Conservation (phyloP, 345 rosid genomes). For the Murraya paniculata region DNA sequence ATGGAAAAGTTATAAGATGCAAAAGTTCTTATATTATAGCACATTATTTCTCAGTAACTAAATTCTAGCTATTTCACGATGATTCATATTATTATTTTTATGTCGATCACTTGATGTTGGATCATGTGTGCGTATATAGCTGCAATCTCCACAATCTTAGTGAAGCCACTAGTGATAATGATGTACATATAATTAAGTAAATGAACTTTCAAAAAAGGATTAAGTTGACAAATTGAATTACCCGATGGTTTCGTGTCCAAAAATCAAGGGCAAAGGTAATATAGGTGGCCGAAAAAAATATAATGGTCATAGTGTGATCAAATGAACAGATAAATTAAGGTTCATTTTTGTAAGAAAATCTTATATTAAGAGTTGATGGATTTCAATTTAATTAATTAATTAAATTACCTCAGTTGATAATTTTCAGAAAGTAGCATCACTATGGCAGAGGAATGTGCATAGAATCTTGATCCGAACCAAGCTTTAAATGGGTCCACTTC, state of each 20-base stretch:
- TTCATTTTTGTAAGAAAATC: neutral
- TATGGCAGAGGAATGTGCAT: constrained; percentile 71
- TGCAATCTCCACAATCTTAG: too few relatives aligned
- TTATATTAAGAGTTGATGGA: neutral
- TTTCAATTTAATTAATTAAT: constrained; percentile 18
- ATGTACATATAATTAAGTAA: too few relatives aligned
- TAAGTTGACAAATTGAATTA: too few relatives aligned
- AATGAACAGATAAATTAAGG: neutral
- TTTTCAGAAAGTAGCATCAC: constrained; percentile 55
- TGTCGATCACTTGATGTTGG: too few relatives aligned
- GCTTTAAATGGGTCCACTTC: constrained; percentile 66
- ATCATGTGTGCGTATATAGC: neutral
- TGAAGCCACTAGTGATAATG: too few relatives aligned
- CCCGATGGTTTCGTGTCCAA: constrained; percentile 86
- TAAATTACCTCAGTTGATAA: constrained; percentile 27
- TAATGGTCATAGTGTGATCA: neutral
- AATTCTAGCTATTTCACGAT: constrained; percentile 16
- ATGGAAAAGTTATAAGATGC: neutral
- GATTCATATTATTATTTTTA: too few relatives aligned
- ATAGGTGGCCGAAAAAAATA: constrained; percentile 37
- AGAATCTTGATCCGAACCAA: constrained; percentile 63
- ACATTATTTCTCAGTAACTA: too few relatives aligned
- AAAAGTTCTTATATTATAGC: too few relatives aligned
- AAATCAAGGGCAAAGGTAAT: constrained; percentile 22
- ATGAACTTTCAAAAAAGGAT: too few relatives aligned